These are phyloP conservation scores for Eucalyptus urophylla DNA, from an alignment of 345 rosid genomes.

Conservation along the genomic window DNA sequence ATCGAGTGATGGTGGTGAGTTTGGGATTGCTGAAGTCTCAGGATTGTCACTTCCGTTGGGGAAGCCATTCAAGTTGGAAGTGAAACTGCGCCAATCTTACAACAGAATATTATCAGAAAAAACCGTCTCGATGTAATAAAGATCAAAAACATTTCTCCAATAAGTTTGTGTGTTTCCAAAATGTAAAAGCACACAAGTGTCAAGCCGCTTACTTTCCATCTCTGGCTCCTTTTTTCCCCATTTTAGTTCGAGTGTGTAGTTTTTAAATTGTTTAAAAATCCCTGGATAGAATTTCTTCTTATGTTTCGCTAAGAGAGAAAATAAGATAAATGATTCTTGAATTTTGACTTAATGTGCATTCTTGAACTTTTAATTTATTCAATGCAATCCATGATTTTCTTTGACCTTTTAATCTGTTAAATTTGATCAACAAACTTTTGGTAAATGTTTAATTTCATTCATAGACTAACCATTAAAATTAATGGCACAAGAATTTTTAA, in stretches of 20 bases:
- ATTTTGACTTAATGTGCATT: neutral
- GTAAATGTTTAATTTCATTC: too few relatives aligned
- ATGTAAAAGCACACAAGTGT: neutral
- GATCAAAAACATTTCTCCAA: neutral
- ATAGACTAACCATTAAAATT: too few relatives aligned
- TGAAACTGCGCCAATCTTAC: neutral
- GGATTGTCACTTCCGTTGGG: slow-evolving; percentile 15
- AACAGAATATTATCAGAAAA: neutral
- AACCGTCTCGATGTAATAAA: neutral
- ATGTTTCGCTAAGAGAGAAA: neutral
- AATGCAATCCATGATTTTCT: accelerated
- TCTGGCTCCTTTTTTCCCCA: neutral
- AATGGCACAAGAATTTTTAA: too few relatives aligned
- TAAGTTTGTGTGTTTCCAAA: neutral
- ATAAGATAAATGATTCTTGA: too few relatives aligned
- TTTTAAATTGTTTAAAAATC: neutral
- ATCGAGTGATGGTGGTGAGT: neutral
- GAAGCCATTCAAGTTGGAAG: slow-evolving; percentile 24
- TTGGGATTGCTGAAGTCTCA: neutral
- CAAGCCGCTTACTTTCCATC: neutral
- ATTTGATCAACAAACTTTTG: neutral
- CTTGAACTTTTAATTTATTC: neutral
- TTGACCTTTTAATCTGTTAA: too few relatives aligned
- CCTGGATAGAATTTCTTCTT: neutral
- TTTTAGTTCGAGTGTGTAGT: neutral